phyloP scores from a whole-genome alignment of 2,329 filamentous ascomycete genomes.

The Colletotrichum sp. region DNA sequence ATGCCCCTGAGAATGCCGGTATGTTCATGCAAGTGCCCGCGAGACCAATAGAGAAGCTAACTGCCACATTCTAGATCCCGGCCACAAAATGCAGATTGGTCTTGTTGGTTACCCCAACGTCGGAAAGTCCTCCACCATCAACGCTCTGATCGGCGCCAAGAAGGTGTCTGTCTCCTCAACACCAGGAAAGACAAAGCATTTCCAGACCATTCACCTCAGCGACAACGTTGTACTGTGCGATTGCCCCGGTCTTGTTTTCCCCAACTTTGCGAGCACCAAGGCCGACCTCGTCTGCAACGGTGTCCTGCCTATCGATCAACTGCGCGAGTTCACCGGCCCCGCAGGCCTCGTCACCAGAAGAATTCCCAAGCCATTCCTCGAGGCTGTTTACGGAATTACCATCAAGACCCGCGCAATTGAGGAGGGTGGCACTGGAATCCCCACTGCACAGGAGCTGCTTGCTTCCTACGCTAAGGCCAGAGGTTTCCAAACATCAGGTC shows the following conservation, averaged over 20 bases:
- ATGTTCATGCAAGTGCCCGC: constrained; percentile 26
- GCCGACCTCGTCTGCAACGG: constrained; percentile 96
- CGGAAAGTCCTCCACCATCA: constrained; percentile 98
- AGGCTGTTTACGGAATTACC: constrained; percentile 92
- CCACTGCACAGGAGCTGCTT: constrained; percentile 85
- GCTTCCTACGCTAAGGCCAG: constrained; percentile 86
- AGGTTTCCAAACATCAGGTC: constrained; percentile 88
- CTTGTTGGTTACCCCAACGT: constrained; percentile 98
- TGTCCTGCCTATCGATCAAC: constrained; percentile 93
- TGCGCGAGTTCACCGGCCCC: constrained; percentile 91
- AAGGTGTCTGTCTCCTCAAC: constrained; percentile 98
- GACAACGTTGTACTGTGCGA: constrained; percentile 92
- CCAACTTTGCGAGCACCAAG: constrained; percentile 96
- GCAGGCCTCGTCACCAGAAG: constrained; percentile 81
- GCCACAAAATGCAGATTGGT: constrained; percentile 83
- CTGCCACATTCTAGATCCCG: constrained; percentile 38
- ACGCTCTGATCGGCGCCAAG: constrained; percentile 96
- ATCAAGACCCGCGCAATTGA: constrained; percentile 82
- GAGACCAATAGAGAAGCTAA: constrained; percentile 4
- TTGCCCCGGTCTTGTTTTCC: constrained; percentile 97
- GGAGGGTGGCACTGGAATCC: constrained; percentile 89
- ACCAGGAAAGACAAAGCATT: constrained; percentile 98
- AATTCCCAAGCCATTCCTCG: constrained; percentile 87
- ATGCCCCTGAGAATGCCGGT: constrained; percentile 63
- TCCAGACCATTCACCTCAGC: constrained; percentile 95